A percentile compares a stretch with the other conserved stretches of the same genome.
phyloP scores from a whole-genome alignment of 768 basidiomycete genomes.

The Serendipita sp. region DNA sequence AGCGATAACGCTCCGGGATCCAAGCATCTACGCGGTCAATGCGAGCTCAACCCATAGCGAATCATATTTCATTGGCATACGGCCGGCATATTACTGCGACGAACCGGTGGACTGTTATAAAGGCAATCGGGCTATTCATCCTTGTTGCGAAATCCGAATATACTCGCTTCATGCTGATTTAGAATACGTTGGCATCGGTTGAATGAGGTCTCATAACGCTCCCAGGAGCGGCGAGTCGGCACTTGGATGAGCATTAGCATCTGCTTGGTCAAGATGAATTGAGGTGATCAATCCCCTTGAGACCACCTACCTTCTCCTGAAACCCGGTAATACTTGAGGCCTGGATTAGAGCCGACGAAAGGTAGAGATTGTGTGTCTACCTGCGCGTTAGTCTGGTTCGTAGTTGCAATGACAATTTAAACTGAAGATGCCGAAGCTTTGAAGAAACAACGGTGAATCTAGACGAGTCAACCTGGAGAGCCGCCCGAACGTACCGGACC shows the following conservation, averaged over 20 bases:
- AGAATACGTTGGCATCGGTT: too few species aligned
- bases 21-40: too few species aligned
- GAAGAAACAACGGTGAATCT: not conserved
- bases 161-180: too few species aligned
- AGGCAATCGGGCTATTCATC: too few species aligned
- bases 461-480: not conserved
- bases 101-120: too few species aligned
- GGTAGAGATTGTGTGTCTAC: conserved; percentile 84
- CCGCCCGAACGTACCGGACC: conserved; percentile 49
- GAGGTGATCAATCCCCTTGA: conserved; percentile 54
- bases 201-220: too few species aligned
- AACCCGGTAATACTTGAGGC: conserved; percentile 54
- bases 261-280: not conserved
- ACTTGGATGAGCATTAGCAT: not conserved
- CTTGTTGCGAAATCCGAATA: too few species aligned
- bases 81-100: too few species aligned
- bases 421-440: conserved; percentile 78
- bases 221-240: too few species aligned
- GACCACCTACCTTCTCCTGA: conserved; percentile 21
- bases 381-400: conserved; percentile 66
- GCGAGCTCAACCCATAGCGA: too few species aligned
- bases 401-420: conserved; percentile 65
- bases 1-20: too few species aligned
- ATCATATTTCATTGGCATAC: too few species aligned
- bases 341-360: conserved; percentile 42